These are phyloP conservation scores for Globisporangium paroecandrum DNA, from an alignment of 352 stramenopile species.

Conservation along the genomic window DNA sequence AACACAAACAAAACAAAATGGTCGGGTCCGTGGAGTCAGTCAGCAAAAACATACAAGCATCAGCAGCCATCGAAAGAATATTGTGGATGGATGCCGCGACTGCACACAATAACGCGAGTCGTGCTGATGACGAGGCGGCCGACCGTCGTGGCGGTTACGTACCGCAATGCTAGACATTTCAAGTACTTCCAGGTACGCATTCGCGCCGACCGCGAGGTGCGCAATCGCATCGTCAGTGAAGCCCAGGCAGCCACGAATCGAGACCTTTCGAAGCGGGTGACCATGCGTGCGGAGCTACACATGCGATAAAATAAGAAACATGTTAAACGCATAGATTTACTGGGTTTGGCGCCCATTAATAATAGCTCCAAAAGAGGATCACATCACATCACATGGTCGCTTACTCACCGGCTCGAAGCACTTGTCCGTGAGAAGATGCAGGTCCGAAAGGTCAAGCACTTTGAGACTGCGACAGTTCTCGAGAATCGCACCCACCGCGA, in stretches of 20 bases:
- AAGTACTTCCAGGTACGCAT: conserved; percentile 51
- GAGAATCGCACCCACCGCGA: conserved; percentile 37
- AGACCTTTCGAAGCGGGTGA: conserved; percentile 50
- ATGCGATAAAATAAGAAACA: background rate
- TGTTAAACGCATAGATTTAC: background rate
- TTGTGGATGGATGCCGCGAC: background rate
- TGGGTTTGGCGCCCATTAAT: conserved; percentile 7
- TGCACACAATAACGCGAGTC: background rate
- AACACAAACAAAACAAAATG: conserved; percentile 7
- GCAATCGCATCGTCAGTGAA: conserved; percentile 58
- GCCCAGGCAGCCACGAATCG: conserved; percentile 56
- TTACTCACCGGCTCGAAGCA: conserved; percentile 64
- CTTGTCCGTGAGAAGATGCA: conserved; percentile 62
- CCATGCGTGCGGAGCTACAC: conserved; percentile 42
- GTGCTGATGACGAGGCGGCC: background rate
- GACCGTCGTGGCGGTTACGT: conserved; percentile 14
- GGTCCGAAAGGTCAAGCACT: conserved; percentile 62
- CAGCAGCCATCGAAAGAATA: background rate
- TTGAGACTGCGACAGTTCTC: conserved; percentile 59
- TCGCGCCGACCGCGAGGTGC: conserved; percentile 55
- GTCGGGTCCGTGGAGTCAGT: background rate
- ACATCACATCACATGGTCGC: conserved; percentile 4
- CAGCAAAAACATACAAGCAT: background rate
- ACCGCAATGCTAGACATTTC: conserved; percentile 80
- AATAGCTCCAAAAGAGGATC: background rate